These are phyloP conservation scores for Aspergillus nanangensis DNA, from an alignment of 495 filamentous ascomycete genomes.

Conservation along the genomic window DNA sequence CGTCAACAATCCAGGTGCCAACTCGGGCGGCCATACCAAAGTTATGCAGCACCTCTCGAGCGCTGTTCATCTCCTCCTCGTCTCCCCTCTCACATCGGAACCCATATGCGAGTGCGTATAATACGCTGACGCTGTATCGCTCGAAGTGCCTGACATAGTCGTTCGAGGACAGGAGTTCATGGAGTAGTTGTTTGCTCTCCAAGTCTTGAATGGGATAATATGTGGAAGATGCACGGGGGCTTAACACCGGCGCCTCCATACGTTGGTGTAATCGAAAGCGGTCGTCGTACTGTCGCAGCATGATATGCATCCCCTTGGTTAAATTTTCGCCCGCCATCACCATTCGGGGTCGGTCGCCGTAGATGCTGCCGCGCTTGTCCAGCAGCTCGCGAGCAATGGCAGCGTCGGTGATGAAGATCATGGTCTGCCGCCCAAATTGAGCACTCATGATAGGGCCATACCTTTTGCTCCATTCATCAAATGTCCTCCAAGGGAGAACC, in stretches of 20 bases:
- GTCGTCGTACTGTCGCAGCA: conserved; percentile 36
- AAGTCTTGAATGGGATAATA: conserved; percentile 37
- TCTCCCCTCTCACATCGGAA: conserved; percentile 17
- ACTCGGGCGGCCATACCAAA: conserved; percentile 9
- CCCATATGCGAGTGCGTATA: conserved; percentile 26
- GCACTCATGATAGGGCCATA: conserved; percentile 26
- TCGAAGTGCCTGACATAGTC: conserved; percentile 17
- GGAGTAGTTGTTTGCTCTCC: conserved; percentile 23
- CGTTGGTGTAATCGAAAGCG: conserved; percentile 38
- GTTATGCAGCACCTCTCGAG: conserved; percentile 10
- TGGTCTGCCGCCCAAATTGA: conserved; percentile 7
- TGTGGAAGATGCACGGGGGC: conserved; percentile 26
- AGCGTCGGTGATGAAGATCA: conserved; percentile 12
- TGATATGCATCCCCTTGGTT: conserved; percentile 30
- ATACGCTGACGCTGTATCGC: conserved; percentile 16
- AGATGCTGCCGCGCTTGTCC: conserved; percentile 15
- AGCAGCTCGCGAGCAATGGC: conserved; percentile 19
- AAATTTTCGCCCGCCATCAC: conserved; percentile 15
- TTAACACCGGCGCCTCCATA: conserved; percentile 21
- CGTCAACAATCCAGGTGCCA: conserved; percentile 27
- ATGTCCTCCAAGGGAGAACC: conserved; percentile 10
- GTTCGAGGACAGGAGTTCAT: conserved; percentile 15
- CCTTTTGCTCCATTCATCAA: conserved; percentile 18
- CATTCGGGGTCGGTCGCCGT: conserved; percentile 19
- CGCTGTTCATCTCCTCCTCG: conserved; percentile 10